phyloP scores from a whole-genome alignment of 148 eudicot genomes.

The Agrostemma githago region DNA sequence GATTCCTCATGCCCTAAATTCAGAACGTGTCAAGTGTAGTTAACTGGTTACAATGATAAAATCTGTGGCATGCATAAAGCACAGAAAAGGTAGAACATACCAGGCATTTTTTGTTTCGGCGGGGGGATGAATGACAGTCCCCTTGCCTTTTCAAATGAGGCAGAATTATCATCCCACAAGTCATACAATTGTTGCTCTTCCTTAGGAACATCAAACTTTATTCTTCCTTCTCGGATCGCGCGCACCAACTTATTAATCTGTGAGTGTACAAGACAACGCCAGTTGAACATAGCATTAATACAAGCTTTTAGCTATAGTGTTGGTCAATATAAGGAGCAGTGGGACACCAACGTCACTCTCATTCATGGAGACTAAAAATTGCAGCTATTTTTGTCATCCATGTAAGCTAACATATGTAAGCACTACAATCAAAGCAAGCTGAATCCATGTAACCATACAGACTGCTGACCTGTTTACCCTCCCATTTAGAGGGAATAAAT shows the following conservation, averaged over 20 bases:
- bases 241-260: slow-evolving; percentile 61
- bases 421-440: not conserved
- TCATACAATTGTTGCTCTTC: slow-evolving; percentile 54
- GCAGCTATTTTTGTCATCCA: not conserved
- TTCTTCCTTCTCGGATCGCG: slow-evolving; percentile 79
- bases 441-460: not conserved
- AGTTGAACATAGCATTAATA: not conserved
- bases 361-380: not conserved
- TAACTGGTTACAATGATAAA: not conserved
- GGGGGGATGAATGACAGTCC: slow-evolving; percentile 91
- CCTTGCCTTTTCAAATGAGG: slow-evolving; percentile 47
- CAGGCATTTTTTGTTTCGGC: slow-evolving; percentile 84
- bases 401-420: not conserved
- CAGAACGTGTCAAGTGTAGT: not conserved
- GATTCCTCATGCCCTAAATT: slow-evolving; percentile 87
- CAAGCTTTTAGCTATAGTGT: slow-evolving; percentile 3
- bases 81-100: slow-evolving; percentile 29
- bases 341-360: not conserved
- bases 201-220: slow-evolving; percentile 80
- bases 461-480: slow-evolving; percentile 56
- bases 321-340: not conserved
- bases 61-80: not conserved
- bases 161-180: slow-evolving; percentile 82
- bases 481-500: slow-evolving; percentile 90
- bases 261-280: slow-evolving; percentile 9